Evolutionary conservation across 176 grass and related monocot species (phyloP), one percentile per base, ranked within the genome.

Genomic region (Cymbopogon citratus): DNA sequence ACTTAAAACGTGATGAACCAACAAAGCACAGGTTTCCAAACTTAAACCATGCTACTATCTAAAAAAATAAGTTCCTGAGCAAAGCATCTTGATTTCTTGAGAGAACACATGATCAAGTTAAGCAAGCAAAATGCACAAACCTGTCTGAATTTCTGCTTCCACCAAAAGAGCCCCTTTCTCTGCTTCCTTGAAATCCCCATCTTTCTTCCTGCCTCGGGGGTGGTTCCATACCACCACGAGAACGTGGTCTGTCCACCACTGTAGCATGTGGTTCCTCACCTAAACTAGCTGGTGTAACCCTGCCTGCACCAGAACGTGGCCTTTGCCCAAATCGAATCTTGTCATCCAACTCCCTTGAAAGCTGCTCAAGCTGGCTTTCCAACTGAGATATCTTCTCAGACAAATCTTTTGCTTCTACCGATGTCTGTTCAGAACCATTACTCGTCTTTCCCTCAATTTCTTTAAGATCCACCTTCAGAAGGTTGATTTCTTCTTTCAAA

Each of bases 151-250:
- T 80, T 71, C 86, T 76, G 38, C 81, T 79, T 75, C 76, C 84
- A 66, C 88, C 86, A 90, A 93, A 88, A 57, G 89, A 83, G 27
- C 87, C 81, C 81, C 83, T 93, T 44, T 93, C 92, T 77, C 83
- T 86, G 62, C 60, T 75, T 45, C 85, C 91, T 73, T 88, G 92
- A 88, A 91, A 95, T 63, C 89, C 97, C 91, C 91, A 93, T 84
- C 87, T 95, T 79, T 93, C 91, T 75, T 99, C 89, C 34, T 85
- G 82, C 74, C 82, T 90, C 1, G 51, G 41, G 61, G 74, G 67
- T 68, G 88, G 57, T 68, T 94, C 91, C 62, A 80, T 75, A 62
- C 90, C 87, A 81, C 91, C 89, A 70, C 85, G 89, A 34, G 92
- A 92, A 35, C 38, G 90, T 1, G 92, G 90, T 87, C 92, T 94